Base-by-base conservation (phyloP, 805 yeast genomes). In the Ogataea philodendri region DNA sequence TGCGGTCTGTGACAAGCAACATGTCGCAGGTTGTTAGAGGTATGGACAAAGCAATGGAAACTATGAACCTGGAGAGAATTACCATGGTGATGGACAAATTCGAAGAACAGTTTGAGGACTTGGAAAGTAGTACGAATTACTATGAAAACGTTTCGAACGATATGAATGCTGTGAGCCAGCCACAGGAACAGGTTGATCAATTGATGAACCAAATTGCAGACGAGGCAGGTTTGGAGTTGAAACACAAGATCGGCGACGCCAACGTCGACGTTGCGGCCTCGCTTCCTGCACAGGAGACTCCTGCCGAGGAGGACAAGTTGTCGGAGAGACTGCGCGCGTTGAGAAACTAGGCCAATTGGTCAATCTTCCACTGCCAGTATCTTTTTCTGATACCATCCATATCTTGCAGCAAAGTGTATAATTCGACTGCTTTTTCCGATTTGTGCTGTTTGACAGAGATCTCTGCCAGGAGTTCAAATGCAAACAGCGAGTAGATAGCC, bases 81-180 rank as follows among this genome's bases (percentile, higher is more conserved):
- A 86, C 97, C 5, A 63, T 88, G 62, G 90, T 93, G 9, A 93
- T 93, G 97, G 98, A 93, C 61, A 89, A 87, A 60, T 93, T 93
- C 59, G 99, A 93, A 61, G 77, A 72, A 39, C 99, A 93, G 59
- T 93, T 93, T 53, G 97, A 93, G 62, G 97, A 93, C 53, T 66
- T 93, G 49, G 98, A 93, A 58, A 93, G 96, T 6, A 77, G 94
- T 20, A 83, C 97, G 0, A 84, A 88, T 46, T 93, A 90, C 57
- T 90, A 93, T 59, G 97, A 90, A 60, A 75, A 78, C 30, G 90
- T 95, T 37, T 88, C 97, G 8, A 81, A 81, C 41, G 84, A 81
- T 39, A 86, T 93, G 35, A 87, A 85, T 52, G 96, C 96, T 0
- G 72, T 84, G 35, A 74, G 84, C 22, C 89, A 95, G 4, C 97